Evolutionary conservation across 805 yeast genomes (phyloP).

Genomic region (Wickerhamomyces kurtzmanii): DNA sequence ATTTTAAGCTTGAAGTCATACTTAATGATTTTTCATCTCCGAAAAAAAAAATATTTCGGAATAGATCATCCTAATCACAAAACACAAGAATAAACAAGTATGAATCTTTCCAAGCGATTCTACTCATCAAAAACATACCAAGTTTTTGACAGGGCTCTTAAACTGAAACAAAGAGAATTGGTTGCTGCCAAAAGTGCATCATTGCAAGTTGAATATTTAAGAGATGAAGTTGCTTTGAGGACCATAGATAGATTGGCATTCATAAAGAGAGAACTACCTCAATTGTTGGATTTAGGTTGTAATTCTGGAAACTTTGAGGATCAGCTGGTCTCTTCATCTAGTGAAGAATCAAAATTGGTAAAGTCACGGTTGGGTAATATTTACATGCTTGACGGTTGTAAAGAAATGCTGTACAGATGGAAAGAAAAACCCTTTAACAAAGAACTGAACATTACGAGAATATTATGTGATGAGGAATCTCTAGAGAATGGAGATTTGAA

Average conservation of each 20-base stretch:
- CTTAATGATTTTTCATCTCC: no score
- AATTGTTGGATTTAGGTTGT: slow-evolving; percentile 63
- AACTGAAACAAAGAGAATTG: slow-evolving; percentile 47
- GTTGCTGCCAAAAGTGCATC: slow-evolving; percentile 38
- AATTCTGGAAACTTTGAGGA: slow-evolving; percentile 57
- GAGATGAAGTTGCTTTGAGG: slow-evolving; percentile 64
- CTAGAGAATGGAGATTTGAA: slow-evolving; percentile 32
- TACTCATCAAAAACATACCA: slow-evolving; percentile 15
- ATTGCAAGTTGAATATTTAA: slow-evolving; percentile 56
- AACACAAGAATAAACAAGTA: no score
- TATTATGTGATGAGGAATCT: slow-evolving; percentile 61
- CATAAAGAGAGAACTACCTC: slow-evolving; percentile 51
- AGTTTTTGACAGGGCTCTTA: slow-evolving; percentile 57
- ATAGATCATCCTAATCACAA: no score
- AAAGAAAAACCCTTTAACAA: slow-evolving; percentile 26
- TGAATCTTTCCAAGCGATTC: background rate
- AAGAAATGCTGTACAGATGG: slow-evolving; percentile 43
- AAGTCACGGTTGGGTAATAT: slow-evolving; percentile 40
- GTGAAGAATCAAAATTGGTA: slow-evolving; percentile 44
- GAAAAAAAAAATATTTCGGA: no score
- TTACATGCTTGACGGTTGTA: slow-evolving; percentile 59
- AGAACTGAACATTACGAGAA: slow-evolving; percentile 34
- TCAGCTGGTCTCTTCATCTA: slow-evolving; percentile 18
- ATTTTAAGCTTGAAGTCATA: no score
- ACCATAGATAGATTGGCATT: slow-evolving; percentile 71